These are phyloP conservation scores for Clavulina sp. DNA, from an alignment of 768 basidiomycete genomes.

Conservation along the genomic window DNA sequence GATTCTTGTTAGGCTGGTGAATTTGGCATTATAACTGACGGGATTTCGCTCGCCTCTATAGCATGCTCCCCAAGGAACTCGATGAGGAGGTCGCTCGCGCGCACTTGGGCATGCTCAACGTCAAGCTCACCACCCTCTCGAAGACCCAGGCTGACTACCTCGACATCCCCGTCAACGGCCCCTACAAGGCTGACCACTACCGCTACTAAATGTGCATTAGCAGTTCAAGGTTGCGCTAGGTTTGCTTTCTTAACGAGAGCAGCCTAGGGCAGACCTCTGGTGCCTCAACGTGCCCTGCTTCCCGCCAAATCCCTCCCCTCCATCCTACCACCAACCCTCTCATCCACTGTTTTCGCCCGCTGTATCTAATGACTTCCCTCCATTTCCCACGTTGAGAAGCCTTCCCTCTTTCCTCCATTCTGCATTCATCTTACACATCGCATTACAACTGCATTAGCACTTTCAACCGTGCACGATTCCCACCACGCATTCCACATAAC, in stretches of 20 bases:
- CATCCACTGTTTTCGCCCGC: no score
- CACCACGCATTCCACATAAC: no score
- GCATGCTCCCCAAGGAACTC: slow-evolving; percentile 91
- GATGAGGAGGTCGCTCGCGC: slow-evolving; percentile 99
- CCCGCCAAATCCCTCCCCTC: neutral
- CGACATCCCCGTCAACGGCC: slow-evolving; percentile 70
- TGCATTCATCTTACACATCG: neutral
- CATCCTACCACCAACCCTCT: neutral
- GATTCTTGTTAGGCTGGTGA: neutral
- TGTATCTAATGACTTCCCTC: no score
- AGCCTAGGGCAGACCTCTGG: neutral
- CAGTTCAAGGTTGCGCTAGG: neutral
- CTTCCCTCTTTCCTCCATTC: no score
- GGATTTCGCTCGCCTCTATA: neutral
- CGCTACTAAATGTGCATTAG: slow-evolving; percentile 30
- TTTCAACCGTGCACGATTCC: no score
- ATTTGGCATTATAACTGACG: neutral
- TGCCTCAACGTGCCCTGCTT: slow-evolving; percentile 9
- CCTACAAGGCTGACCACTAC: slow-evolving; percentile 60
- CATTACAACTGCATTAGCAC: no score
- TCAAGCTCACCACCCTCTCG: slow-evolving; percentile 73
- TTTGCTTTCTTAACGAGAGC: neutral
- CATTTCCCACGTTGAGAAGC: neutral
- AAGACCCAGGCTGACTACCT: slow-evolving; percentile 74
- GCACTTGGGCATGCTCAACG: slow-evolving; percentile 77